Conservation (phyloP, 257 asterid species). For the Solanum paucissectum region DNA sequence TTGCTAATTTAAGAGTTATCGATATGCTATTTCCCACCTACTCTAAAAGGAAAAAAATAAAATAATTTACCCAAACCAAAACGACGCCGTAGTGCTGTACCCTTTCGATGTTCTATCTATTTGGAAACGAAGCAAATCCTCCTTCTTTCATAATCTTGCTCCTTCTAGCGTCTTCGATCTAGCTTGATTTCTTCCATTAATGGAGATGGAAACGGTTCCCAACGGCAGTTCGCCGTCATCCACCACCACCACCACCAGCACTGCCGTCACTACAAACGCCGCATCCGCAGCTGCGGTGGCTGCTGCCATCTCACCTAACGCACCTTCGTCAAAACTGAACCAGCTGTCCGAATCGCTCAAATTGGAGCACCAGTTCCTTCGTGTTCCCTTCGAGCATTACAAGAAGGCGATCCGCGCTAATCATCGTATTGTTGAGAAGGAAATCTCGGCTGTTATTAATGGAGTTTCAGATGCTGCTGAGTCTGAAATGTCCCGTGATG, state of each 20-base stretch:
- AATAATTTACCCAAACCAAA: not conserved
- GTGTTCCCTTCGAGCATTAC: conserved; percentile 94
- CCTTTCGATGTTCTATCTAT: not conserved
- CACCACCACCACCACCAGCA: not conserved
- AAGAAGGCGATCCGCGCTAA: conserved; percentile 92
- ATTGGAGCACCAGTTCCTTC: conserved; percentile 87
- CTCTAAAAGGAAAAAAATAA: not conserved
- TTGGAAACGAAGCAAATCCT: not conserved
- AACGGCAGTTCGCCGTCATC: conserved; percentile 37
- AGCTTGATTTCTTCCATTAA: conserved; percentile 6
- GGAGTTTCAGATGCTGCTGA: conserved; percentile 46
- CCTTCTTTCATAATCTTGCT: not conserved
- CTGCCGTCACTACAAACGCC: conserved; percentile 2
- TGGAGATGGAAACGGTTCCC: conserved; percentile 60
- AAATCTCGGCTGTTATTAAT: conserved; percentile 58
- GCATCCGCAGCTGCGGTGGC: not conserved
- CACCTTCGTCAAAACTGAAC: conserved; percentile 46
- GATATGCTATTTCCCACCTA: not conserved
- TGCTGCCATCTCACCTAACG: not conserved
- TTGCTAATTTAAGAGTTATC: too few species aligned
- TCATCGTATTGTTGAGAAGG: conserved; percentile 87
- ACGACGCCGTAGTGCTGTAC: not conserved
- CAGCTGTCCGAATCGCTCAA: conserved; percentile 61
- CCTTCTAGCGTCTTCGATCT: not conserved
- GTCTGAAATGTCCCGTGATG: conserved; percentile 25